A percentile compares a stretch with the other conserved stretches of the same genome.
These are phyloP conservation scores for Purpureocillium lavendulum DNA, from an alignment of 2,329 filamentous ascomycete species.

Conservation along the genomic window DNA sequence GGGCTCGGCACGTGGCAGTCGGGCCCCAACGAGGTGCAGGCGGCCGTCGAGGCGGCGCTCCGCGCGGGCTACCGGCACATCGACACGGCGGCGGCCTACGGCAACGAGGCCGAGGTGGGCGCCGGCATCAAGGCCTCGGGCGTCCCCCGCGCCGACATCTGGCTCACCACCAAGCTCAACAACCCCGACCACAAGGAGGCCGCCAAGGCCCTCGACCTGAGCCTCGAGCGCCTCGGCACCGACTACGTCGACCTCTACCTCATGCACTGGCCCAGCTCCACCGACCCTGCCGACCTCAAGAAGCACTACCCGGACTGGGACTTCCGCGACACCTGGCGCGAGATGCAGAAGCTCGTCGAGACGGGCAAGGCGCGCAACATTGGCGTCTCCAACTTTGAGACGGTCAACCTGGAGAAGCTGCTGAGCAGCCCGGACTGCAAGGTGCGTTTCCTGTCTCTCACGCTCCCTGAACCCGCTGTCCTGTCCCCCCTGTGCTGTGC, in stretches of 20 bases:
- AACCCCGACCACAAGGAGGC: slow-evolving; percentile 71
- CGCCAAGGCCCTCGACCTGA: slow-evolving; percentile 49
- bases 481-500: too few relatives aligned
- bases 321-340: slow-evolving; percentile 70
- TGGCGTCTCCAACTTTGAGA: slow-evolving; percentile 80
- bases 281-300: slow-evolving; percentile 50
- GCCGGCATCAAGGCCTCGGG: slow-evolving; percentile 55
- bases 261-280: slow-evolving; percentile 64
- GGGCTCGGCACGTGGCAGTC: slow-evolving; percentile 78
- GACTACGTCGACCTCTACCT: slow-evolving; percentile 65
- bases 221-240: slow-evolving; percentile 50
- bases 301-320: slow-evolving; percentile 72
- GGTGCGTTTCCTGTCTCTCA: slow-evolving; percentile 46
- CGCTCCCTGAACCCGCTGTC: too few relatives aligned
- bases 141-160: slow-evolving; percentile 58
- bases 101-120: slow-evolving; percentile 65
- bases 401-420: slow-evolving; percentile 71
- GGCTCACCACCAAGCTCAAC: slow-evolving; percentile 74
- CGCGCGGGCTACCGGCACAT: slow-evolving; percentile 65
- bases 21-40: slow-evolving; percentile 55
- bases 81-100: slow-evolving; percentile 69
- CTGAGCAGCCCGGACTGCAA: slow-evolving; percentile 60
- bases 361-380: slow-evolving; percentile 71
- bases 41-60: slow-evolving; percentile 64
- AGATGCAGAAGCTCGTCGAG: slow-evolving; percentile 63